Conservation (phyloP, 1,284 basidiomycete species). For the Ceratobasidium theobromae region DNA sequence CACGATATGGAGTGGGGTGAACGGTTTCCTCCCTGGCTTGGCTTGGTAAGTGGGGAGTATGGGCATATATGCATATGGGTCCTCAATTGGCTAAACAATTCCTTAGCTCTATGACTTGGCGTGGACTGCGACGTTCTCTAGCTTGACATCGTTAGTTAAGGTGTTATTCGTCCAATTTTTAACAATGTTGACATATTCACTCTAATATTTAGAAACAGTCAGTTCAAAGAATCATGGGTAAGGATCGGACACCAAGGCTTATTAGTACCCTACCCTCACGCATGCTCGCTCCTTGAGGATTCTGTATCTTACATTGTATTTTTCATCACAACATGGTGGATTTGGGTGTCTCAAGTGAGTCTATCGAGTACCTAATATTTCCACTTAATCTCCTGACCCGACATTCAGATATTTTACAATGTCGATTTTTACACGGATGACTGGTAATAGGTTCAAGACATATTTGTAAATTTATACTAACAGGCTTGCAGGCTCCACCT, state of each 20-base stretch:
- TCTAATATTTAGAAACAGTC: not conserved
- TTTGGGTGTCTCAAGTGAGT: conserved; percentile 25
- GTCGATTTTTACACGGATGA: conserved; percentile 22
- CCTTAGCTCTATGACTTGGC: conserved; percentile 9
- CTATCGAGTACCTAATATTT: no score
- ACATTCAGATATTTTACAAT: conserved; percentile 6
- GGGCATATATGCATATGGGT: not conserved
- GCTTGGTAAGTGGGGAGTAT: not conserved
- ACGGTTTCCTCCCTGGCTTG: conserved; percentile 8
- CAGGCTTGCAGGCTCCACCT: conserved; percentile 3
- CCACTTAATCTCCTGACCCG: not conserved
- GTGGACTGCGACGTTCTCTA: no score
- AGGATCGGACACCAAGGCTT: not conserved
- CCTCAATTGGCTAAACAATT: not conserved
- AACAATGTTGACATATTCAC: not conserved
- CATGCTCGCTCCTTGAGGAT: not conserved
- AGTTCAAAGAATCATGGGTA: conserved; percentile 12
- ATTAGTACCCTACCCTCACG: not conserved
- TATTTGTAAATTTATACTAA: not conserved
- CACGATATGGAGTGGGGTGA: conserved; percentile 12
- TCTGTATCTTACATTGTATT: conserved; percentile 14
- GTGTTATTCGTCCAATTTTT: not conserved
- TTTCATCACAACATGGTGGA: conserved; percentile 22
- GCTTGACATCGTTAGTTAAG: conserved; percentile 3
- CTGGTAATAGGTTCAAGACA: not conserved